Conservation (phyloP, 2,329 filamentous ascomycete genomes). For the Lachnellula willkommii region DNA sequence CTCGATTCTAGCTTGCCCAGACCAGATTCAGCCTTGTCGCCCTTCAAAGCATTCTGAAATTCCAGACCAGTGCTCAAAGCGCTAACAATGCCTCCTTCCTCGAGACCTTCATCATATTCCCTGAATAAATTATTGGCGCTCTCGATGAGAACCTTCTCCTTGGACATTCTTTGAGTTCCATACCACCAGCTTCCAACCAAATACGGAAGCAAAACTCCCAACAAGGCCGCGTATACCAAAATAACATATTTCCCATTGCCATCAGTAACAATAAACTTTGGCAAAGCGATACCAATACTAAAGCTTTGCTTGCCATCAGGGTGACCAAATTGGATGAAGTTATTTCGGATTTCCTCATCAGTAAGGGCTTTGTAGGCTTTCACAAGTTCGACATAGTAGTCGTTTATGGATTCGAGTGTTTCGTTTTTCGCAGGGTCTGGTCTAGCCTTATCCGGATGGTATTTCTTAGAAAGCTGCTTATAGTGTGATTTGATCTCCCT, state of each 20-base stretch:
- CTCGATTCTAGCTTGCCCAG: conserved; percentile 79
- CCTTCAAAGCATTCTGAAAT: conserved; percentile 70
- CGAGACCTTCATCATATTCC: conserved; percentile 81
- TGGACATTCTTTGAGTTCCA: conserved; percentile 85
- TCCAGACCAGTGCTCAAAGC: conserved; percentile 84
- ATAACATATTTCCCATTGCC: conserved; percentile 95
- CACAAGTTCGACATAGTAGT: conserved; percentile 87
- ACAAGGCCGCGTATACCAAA: conserved; percentile 77
- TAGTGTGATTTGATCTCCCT: conserved; percentile 91
- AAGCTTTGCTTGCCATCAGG: conserved; percentile 98
- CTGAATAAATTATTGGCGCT: conserved; percentile 93
- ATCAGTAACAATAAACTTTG: conserved; percentile 85
- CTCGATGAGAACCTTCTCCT: conserved; percentile 87
- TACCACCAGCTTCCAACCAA: conserved; percentile 99
- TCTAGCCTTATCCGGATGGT: conserved; percentile 88
- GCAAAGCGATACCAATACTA: conserved; percentile 94
- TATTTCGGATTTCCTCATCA: conserved; percentile 94
- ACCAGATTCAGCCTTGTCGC: conserved; percentile 72
- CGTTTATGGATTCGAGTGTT: conserved; percentile 77
- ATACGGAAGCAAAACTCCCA: conserved; percentile 88
- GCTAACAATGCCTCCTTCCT: conserved; percentile 71
- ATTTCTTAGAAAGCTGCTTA: conserved; percentile 76
- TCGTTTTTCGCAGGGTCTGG: conserved; percentile 84
- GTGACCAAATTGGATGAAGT: conserved; percentile 92
- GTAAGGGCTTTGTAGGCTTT: conserved; percentile 98